Evolutionary conservation across 2,329 filamentous ascomycete genomes (phyloP).

Genomic region (Fusarium torreyae): DNA sequence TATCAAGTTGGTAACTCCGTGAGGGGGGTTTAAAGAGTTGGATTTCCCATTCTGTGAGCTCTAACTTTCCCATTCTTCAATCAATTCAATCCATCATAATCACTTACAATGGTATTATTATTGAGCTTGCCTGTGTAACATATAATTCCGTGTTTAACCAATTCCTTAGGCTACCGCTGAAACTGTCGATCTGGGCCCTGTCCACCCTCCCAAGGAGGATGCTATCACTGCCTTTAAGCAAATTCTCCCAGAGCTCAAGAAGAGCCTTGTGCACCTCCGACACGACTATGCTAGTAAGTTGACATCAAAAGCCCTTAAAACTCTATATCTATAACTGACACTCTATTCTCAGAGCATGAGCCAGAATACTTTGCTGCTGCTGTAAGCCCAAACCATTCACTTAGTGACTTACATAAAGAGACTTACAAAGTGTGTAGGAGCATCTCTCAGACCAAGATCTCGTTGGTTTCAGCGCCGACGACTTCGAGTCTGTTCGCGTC

Average conservation of each 20-base stretch:
- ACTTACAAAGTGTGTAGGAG: slow-evolving; percentile 12
- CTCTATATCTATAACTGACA: slow-evolving; percentile 9
- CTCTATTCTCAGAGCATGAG: slow-evolving; percentile 63
- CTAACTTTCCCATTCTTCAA: background rate
- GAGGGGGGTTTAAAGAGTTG: slow-evolving; percentile 23
- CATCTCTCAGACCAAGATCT: slow-evolving; percentile 80
- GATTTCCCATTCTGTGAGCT: background rate
- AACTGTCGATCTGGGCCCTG: slow-evolving; percentile 65
- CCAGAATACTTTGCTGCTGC: slow-evolving; percentile 69
- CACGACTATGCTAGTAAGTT: slow-evolving; percentile 62
- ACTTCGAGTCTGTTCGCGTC: slow-evolving; percentile 92
- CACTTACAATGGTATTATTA: slow-evolving; percentile 37
- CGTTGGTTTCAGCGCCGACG: slow-evolving; percentile 84
- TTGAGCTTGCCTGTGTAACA: background rate
- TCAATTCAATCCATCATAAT: background rate
- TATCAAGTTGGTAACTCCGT: slow-evolving; percentile 8
- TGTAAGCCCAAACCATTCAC: slow-evolving; percentile 42
- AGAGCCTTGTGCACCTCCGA: slow-evolving; percentile 64
- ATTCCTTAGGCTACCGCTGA: slow-evolving; percentile 63
- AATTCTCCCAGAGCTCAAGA: slow-evolving; percentile 67
- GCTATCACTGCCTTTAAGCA: slow-evolving; percentile 65
- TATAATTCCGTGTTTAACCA: slow-evolving; percentile 10
- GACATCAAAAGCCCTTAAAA: background rate
- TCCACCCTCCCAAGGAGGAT: slow-evolving; percentile 66
- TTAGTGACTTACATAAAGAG: background rate